These are phyloP conservation scores for Brachypodium distachyon DNA, from an alignment of 202 grass and related monocot species.

Conservation along the genomic window DNA sequence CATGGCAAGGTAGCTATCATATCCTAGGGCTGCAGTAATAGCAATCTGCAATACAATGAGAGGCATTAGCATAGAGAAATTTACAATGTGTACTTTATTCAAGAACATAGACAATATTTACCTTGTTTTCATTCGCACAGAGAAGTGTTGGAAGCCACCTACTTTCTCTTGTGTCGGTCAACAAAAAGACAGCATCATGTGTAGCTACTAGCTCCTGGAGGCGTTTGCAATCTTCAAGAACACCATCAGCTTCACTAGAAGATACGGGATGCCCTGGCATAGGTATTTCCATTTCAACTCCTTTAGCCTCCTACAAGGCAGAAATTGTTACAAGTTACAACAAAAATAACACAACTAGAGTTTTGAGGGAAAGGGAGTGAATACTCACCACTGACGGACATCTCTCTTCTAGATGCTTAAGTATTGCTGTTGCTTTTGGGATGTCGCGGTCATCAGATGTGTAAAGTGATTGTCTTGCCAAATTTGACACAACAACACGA, in stretches of 20 bases:
- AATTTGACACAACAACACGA: slow-evolving; percentile 79
- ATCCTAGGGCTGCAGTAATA: slow-evolving; percentile 88
- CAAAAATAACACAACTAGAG: not conserved
- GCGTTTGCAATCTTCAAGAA: slow-evolving; percentile 49
- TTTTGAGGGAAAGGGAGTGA: not conserved
- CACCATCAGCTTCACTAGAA: slow-evolving; percentile 41
- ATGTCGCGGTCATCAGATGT: slow-evolving; percentile 53
- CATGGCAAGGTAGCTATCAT: slow-evolving; percentile 97
- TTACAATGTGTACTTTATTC: not conserved
- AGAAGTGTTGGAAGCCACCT: slow-evolving; percentile 92
- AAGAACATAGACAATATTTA: slow-evolving; percentile 17
- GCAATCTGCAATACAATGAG: slow-evolving; percentile 57
- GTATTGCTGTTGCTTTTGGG: slow-evolving; percentile 58
- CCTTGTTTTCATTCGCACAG: slow-evolving; percentile 80
- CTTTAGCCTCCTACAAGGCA: slow-evolving; percentile 53
- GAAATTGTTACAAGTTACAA: not conserved
- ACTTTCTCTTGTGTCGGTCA: slow-evolving; percentile 96
- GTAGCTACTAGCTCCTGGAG: slow-evolving; percentile 57
- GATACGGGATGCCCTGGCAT: slow-evolving; percentile 92
- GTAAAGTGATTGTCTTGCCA: slow-evolving; percentile 87
- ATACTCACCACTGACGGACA: slow-evolving; percentile 61
- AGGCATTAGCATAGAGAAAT: slow-evolving; percentile 18
- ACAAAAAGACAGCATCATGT: slow-evolving; percentile 82
- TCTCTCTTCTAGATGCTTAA: slow-evolving; percentile 55
- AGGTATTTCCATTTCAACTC: slow-evolving; percentile 65